Evolutionary conservation across 306 rosid species (phyloP), one percentile per base, ranked within the genome.

Genomic region (Cucurbita moschata): DNA sequence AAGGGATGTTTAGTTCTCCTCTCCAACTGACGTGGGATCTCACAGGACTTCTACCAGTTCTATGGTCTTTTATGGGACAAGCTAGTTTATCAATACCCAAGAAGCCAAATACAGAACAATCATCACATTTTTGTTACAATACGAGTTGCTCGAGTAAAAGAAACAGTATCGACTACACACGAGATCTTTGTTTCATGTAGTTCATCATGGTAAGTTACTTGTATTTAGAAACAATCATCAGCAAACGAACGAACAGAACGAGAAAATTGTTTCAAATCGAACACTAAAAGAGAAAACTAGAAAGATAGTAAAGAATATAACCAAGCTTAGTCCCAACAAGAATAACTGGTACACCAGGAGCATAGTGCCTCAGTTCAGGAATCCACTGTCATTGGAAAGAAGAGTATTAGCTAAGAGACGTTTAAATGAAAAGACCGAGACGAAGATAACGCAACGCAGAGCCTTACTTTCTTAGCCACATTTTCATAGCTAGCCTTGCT

Each of bases 401-500:
- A 79, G 60, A 16, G 9, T 43, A 42, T 40, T 43, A 58, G 77
- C 54, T 21, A 19, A 38, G 7, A 55, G 50, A 42, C 12, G 4
- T 37, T 4, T 18, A 79, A 12, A 72, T 13, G 50, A 13, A 61
- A 1, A 50, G 30, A 44, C 12, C 19, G 62, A 7, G 44, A 30
- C 5, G 14, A n/a, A 10, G 60, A 68, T 49, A 71, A 38, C 11
- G 43, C 40, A 47, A 26, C 8, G 43, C 37, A 47, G 6, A 37
- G 58, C 58, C 92, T 82, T 76, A 93, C 98, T 79, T 93, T 93
- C 86, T 93, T 93, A 79, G 98, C 94, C 57, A 93, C 79, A 76
- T 93, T 93, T 84, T 93, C 98, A 79, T 90, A 93, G 86, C 98
- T 93, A 67, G 98, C 98, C 90, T 86, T 87, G 96, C 98, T 93